Evolutionary conservation across 441 rosid species (phyloP).

Genomic region (Euphorbia celastroides): DNA sequence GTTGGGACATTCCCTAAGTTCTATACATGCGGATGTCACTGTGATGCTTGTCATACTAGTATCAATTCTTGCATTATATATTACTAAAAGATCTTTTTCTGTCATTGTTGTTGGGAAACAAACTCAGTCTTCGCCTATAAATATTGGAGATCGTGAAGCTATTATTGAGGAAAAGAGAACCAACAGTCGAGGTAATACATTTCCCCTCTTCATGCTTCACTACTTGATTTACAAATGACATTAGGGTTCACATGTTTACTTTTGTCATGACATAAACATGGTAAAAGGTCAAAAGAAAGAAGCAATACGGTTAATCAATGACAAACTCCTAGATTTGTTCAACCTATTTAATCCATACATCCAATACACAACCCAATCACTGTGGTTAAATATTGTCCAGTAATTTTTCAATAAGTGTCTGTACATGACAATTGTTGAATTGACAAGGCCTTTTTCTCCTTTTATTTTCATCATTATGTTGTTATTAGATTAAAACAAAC

Average conservation of each 20-base stretch:
- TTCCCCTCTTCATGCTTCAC: background rate
- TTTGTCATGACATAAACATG: background rate
- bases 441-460: background rate
- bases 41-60: background rate
- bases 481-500: background rate
- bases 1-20: background rate
- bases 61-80: background rate
- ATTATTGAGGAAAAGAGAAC: slow-evolving; percentile 82
- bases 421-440: background rate
- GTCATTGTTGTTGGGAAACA: background rate
- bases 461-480: background rate
- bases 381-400: background rate
- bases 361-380: background rate
- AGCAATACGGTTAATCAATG: background rate
- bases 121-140: slow-evolving; percentile 72
- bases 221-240: background rate
- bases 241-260: background rate
- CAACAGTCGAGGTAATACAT: slow-evolving; percentile 52
- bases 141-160: slow-evolving; percentile 61
- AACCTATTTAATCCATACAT: background rate
- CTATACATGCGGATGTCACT: background rate
- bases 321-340: background rate
- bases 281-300: background rate
- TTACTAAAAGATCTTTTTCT: background rate
- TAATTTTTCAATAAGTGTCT: background rate